Evolutionary conservation across 768 basidiomycete genomes (phyloP), one percentile per base, ranked within the genome.

Genomic region (Pulveroboletus sp.): DNA sequence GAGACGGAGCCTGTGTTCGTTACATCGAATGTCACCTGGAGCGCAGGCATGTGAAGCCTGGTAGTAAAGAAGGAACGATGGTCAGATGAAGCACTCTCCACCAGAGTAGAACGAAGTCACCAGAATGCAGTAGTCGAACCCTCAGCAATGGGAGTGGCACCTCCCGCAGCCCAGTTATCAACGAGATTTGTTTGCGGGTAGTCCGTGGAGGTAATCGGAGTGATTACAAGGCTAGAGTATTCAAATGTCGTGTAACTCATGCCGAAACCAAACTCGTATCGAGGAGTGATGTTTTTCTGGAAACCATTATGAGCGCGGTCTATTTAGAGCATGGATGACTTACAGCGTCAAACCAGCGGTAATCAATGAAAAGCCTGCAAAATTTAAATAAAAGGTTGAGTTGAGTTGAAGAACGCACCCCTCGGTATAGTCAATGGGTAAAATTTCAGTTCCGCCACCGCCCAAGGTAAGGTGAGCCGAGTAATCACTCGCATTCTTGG

Each of bases 251-350:
- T 87, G 71, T 97, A 97, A 47, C 84, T 87, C 60, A 94, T 65
- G 0, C 94, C 94, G 62, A 84, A 94, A 5, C 94, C 94, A 64
- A 97, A 97, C 61, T 90, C 89, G 60, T 82, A 92, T 32, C 87
- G 86, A 4, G 90, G 90, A 1, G 75, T 75, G 53, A 91, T 89
- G 52, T 84, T 78, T 66, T 79, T 71, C 79, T 85, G 29, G 21
- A 0, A 45, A 40, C 14, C 25, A 40, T 29, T 29, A 19, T 53
- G 3, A 53, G 23, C 2, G 10, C 29, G 33, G 16, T 11, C 2
- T 7, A 2, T 31, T 24, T 13, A 11, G 20, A 4, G 2, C 16
- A 5, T n/a, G n/a, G n/a, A 54, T 32, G 59, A 65, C 81, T 69
- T 48, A 83, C 76, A 47, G 82, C 75, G 46, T 87, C 85, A 53